Percentiles rank a stretch among this genome's conserved stretches.
Conservation (phyloP, 345 rosid species). For the Arabidopsis arenosa region DNA sequence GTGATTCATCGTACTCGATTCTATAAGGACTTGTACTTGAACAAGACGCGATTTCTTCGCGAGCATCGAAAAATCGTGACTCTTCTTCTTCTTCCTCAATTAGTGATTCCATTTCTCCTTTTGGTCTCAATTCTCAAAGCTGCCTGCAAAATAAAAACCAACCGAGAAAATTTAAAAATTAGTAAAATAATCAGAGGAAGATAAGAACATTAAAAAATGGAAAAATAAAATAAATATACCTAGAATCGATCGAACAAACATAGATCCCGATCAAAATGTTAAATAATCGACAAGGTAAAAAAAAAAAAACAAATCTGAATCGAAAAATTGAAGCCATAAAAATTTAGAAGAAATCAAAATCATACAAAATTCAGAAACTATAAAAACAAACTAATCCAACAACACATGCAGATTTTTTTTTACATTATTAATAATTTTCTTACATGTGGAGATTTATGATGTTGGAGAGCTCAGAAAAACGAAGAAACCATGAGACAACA, state of each 20-base stretch:
- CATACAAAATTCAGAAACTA: background rate
- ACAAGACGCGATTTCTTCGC: conserved; percentile 60
- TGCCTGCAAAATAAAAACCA: conserved; percentile 48
- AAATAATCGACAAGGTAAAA: conserved; percentile 31
- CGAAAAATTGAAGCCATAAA: conserved; percentile 30
- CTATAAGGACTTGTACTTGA: conserved; percentile 27
- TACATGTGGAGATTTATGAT: conserved; percentile 53
- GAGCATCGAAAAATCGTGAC: conserved; percentile 72
- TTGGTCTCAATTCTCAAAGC: conserved; percentile 34
- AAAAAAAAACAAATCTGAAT: conserved; percentile 38
- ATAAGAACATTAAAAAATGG: conserved; percentile 39
- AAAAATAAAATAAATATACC: conserved; percentile 21
- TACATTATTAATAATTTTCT: conserved; percentile 30
- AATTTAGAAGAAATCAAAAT: conserved; percentile 44
- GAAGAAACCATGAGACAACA: conserved; percentile 43
- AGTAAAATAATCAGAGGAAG: conserved; percentile 63
- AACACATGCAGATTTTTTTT: conserved; percentile 39
- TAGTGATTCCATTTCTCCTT: conserved; percentile 61
- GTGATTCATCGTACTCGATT: conserved; percentile 18
- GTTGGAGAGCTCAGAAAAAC: conserved; percentile 53
- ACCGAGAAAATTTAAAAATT: background rate
- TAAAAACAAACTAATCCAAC: background rate
- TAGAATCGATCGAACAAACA: conserved; percentile 72
- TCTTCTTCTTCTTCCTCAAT: conserved; percentile 63
- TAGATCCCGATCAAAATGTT: conserved; percentile 78